Evolutionary conservation across 148 eudicot species (phyloP), one percentile per base, ranked within the genome.

Genomic region (Oxyria digyna): DNA sequence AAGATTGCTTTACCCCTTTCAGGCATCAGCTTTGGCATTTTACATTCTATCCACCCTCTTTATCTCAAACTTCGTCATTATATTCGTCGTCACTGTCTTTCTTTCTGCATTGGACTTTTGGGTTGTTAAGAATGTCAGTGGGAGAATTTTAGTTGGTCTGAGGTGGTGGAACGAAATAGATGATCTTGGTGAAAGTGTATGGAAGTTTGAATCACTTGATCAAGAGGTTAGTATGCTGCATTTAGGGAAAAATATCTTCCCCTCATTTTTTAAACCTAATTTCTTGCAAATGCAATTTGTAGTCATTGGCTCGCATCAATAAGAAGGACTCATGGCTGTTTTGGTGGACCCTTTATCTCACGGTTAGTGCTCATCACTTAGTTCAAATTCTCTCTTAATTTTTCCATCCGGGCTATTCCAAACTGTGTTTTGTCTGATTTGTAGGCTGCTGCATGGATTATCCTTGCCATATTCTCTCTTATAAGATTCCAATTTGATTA

Each of bases 111-210:
- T 93, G 65, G 98, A 93, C 71, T 93, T 93, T 75, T 93, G 98
- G 98, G 98, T 94, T 23, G 96, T 94, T 74, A 94, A 94, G 87
- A 94, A 94, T 85, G 97, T 94, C 14, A 94, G 97, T 84, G 98
- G 98, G 12, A 89, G 98, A 15, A 90, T 94, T 67, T 83, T 94
- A 71, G 98, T 94, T 71, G 98, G 97, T 67, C 82, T 94, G 70
- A 86, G 97, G 82, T 94, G 98, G 97, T 94, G 96, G 98, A 94
- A 94, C 86, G 98, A 94, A 80, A 90, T 90, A 43, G 71, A 94
- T 74, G 92, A 94, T 27, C 74, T 85, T 52, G 97, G 96, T 69
- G 97, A 90, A 74, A 90, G 97, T 71, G 85, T 94, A 64, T 94
- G 98, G 98, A 90, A 84, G 71, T 94, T 86, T 84, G 97, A 94